Evolutionary conservation across 768 basidiomycete genomes (phyloP).

Genomic region (Albatrellus ellisii): DNA sequence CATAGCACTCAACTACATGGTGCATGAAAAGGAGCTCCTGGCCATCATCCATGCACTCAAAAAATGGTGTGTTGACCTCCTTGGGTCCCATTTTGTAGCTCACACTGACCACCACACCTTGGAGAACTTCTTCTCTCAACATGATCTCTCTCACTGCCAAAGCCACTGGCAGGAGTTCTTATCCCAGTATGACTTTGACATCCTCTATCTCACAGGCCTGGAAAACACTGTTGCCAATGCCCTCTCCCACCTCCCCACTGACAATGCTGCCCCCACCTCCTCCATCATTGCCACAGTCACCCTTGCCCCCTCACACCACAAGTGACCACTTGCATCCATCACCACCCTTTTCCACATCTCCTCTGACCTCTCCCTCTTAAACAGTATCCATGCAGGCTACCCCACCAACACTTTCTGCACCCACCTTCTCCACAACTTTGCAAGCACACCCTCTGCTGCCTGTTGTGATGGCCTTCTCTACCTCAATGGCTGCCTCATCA

Average conservation of each 20-base stretch:
- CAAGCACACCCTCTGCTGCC: no score
- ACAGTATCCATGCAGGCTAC: no score
- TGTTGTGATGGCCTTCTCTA: no score
- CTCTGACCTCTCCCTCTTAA: no score
- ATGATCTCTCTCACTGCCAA: constrained; percentile 17
- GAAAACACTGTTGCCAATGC: constrained; percentile 18
- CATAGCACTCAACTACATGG: constrained; percentile 16
- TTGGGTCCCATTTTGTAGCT: constrained; percentile 15
- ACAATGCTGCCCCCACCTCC: constrained; percentile 14
- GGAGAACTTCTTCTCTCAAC: constrained; percentile 14
- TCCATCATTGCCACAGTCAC: no score
- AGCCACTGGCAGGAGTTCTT: constrained; percentile 18
- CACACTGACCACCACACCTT: constrained; percentile 21
- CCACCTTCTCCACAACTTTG: no score
- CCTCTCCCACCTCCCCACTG: constrained; percentile 15
- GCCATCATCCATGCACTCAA: constrained; percentile 26
- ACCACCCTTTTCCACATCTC: no score
- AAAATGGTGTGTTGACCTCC: constrained; percentile 17
- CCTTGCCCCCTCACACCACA: no score
- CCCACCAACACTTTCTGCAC: no score
- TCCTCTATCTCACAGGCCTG: constrained; percentile 19
- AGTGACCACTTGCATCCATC: no score
- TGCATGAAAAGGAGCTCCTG: constrained; percentile 15
- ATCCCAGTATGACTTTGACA: constrained; percentile 19
- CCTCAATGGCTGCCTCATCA: no score